Base-by-base conservation (phyloP, 176 grass and related monocot genomes). In the Thalia dealbata region DNA sequence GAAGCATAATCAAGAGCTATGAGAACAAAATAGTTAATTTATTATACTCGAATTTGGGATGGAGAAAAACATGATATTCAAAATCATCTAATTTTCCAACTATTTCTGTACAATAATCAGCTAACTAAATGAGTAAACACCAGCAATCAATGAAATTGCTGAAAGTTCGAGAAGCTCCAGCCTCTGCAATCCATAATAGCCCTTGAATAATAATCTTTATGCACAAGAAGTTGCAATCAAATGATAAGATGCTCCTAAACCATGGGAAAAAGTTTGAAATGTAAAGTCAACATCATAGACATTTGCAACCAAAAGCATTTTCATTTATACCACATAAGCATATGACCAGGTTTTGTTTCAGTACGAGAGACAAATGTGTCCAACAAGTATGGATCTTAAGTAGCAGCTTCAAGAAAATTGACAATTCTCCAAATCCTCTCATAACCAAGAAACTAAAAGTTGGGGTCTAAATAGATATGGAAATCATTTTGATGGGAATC, bases 401-500 rank as follows among this genome's bases (percentile, higher is more conserved):
- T 58, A 58, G 18, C 7, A n/a, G 18, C 18, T 58, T 38, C 32
- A 38, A 38, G 32, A 38, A 38, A 38, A 38, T 38, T 38, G 32
- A 38, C 32, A 38, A 38, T 38, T 58, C 54, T 23, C 16, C 54
- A 58, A 22, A 19, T 58, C 19, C 19, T 58, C 54, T 58, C 54
- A 2, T 7, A 58, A 35, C 14, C 14, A 65, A 35, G 24, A 65
- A 65, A 65, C 14, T 18, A 65, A 32, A 16, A 61, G 45, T 61
- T 61, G 62, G 18, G 27, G 64, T 50, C 52, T 27, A 64, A 7
- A 38, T 75, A 7, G 32, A 8, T 6, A 25, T 52, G 22, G 3
- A 19, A 10, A 22, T 29, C 70, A 65, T 76, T 30, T 26, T 58
- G 73, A 73, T 10, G 64, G 4, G 27, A 84, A 65, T 29, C 16